phyloP scores from a whole-genome alignment of 257 asterid species.

The Solanum peruvianum region DNA sequence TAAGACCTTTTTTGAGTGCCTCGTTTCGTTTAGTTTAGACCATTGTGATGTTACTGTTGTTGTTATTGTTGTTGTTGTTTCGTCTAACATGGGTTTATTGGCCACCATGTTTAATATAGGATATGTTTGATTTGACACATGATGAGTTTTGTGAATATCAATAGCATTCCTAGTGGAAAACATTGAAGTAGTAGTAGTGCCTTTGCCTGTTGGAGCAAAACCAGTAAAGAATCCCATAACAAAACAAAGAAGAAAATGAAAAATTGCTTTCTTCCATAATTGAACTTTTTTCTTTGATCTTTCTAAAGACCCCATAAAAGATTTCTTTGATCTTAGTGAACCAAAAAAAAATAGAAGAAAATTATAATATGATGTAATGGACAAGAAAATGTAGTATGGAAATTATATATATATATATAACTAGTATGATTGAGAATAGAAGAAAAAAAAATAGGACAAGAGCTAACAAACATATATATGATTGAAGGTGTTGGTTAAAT shows the following conservation, averaged over 20 bases:
- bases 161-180: constrained; percentile 6
- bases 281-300: constrained; percentile 71
- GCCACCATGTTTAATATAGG: constrained; percentile 18
- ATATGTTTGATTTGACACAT: neutral
- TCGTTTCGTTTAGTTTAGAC: neutral
- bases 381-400: neutral
- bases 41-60: neutral
- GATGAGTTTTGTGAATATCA: neutral
- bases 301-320: constrained; percentile 49
- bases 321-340: neutral
- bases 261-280: constrained; percentile 63
- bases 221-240: constrained; percentile 91
- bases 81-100: constrained; percentile 18
- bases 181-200: constrained; percentile 10
- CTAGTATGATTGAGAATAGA: neutral
- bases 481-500: constrained; percentile 11
- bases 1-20: neutral
- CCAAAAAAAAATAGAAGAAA: neutral
- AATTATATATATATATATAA: constrained; percentile 2
- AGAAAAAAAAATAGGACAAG: constrained; percentile 4
- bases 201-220: constrained; percentile 57
- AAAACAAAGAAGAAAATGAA: constrained; percentile 69
- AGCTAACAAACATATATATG: constrained; percentile 8
- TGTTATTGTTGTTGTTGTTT: neutral
- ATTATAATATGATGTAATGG: neutral